Conservation (phyloP, 1,139 yeast genomes). For the Saccharomyces hybrid region DNA sequence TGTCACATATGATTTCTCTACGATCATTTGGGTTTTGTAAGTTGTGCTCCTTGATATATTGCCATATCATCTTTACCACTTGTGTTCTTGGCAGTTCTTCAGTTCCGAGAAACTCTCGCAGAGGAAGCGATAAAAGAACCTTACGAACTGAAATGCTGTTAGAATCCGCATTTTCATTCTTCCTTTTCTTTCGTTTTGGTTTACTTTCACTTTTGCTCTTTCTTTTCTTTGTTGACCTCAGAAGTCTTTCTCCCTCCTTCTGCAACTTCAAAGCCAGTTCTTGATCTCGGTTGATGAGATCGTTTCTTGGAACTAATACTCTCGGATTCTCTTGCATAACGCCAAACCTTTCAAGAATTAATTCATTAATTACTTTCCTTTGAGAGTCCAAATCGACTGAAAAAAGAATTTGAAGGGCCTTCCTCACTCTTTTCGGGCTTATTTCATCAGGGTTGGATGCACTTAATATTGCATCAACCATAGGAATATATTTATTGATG, state of each 20-base stretch:
- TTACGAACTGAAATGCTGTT: conserved; percentile 20
- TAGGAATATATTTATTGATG: conserved; percentile 43
- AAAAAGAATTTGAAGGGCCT: conserved; percentile 63
- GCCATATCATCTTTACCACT: conserved; percentile 69
- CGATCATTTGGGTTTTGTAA: conserved; percentile 66
- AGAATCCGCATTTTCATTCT: conserved; percentile 10
- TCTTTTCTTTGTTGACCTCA: conserved; percentile 8
- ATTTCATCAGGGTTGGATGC: conserved; percentile 69
- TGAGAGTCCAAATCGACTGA: conserved; percentile 46
- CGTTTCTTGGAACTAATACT: conserved; percentile 23
- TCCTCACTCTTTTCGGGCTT: conserved; percentile 63
- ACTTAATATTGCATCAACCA: conserved; percentile 67
- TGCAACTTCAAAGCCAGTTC: conserved; percentile 19
- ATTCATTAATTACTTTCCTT: conserved; percentile 53
- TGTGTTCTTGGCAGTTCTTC: conserved; percentile 56
- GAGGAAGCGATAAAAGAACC: conserved; percentile 42
- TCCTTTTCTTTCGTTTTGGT: conserved; percentile 24
- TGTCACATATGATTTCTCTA: conserved; percentile 65
- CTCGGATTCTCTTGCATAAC: conserved; percentile 34
- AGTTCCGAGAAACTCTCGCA: conserved; percentile 41
- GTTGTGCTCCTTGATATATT: conserved; percentile 54
- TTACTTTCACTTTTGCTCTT: conserved; percentile 10
- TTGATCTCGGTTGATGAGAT: conserved; percentile 32
- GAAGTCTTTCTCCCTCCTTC: conserved; percentile 7
- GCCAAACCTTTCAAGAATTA: conserved; percentile 56